Evolutionary conservation across 441 rosid genomes (phyloP), one percentile per base, ranked within the genome.

Genomic region (Jatropha podagrica): DNA sequence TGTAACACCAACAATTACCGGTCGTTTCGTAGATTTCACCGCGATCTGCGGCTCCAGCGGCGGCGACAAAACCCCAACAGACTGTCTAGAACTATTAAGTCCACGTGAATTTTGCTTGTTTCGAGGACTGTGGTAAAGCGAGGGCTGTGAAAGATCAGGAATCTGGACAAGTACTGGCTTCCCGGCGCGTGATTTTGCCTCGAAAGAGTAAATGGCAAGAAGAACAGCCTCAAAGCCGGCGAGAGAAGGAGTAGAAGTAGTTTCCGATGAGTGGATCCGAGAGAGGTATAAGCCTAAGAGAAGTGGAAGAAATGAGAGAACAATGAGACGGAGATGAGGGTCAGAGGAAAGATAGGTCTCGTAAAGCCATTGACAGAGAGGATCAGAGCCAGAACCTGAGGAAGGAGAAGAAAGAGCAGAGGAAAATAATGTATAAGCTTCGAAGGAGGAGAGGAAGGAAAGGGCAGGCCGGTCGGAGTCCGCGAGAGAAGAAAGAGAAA

Each of bases 281-380:
- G 93, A 80, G 49, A 95, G 79, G 77, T 95, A 92, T 65, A 84
- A 75, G 18, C 96, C 92, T 49, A 87, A 71, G 76, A 95, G 86
- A n/a, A 91, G 83, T 0, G 97, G 98, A 14, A 95, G 84, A 77
- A 90, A 89, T 40, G 96, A 90, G 81, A 95, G 92, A 55, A 93
- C 97, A 75, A 90, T 76, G 40, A 93, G 90, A 41, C 96, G 92
- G 79, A 95, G 97, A 58, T 90, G 86, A 40, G 91, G 83, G 49
- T 95, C 97, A 32, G 93, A 80, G 4, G 93, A 82, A 48, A 91
- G 90, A 74, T 85, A 95, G 2, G 98, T 95, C 18, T 95, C 97
- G 82, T 93, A 95, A 55, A 95, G 95, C 99, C 99, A 95, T 52
- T 95, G 93, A 77, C 97, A 95, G 65, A 95, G 92, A 10, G 91